phyloP scores from a whole-genome alignment of 306 rosid genomes.

The Acacia acuminata region DNA sequence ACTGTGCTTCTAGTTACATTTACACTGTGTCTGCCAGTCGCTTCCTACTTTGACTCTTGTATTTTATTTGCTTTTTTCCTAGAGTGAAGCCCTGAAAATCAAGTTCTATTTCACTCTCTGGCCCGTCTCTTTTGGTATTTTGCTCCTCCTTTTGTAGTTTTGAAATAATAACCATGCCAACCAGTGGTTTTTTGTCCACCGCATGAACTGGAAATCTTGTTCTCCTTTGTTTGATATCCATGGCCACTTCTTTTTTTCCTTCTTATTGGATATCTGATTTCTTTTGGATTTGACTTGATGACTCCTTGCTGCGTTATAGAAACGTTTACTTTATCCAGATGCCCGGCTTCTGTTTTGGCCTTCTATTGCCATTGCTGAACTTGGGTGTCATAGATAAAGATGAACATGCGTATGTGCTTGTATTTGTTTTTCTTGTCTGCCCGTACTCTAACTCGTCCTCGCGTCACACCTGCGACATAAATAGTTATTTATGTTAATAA shows the following conservation, averaged over 20 bases:
- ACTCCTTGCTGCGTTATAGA: not conserved
- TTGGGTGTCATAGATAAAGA: conserved; percentile 4
- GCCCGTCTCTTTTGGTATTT: not conserved
- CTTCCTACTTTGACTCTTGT: not conserved
- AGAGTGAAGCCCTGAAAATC: not conserved
- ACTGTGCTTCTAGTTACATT: not conserved
- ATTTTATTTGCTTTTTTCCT: not conserved
- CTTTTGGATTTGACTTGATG: conserved; percentile 2
- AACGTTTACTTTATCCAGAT: not conserved
- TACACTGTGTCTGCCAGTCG: not conserved
- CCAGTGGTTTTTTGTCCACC: not conserved
- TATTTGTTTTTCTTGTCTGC: not conserved
- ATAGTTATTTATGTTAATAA: not conserved
- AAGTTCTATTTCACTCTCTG: not conserved
- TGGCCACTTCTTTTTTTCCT: not conserved
- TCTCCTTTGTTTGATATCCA: not conserved
- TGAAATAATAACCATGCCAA: not conserved
- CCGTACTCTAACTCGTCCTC: not conserved
- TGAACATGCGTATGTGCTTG: not conserved
- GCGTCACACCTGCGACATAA: not conserved
- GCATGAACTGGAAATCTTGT: not conserved
- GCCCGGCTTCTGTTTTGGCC: not conserved
- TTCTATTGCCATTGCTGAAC: not conserved
- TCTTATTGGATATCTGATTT: not conserved
- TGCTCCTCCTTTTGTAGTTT: not conserved